Percentiles rank a stretch among this genome's conserved stretches.
These are phyloP conservation scores for Dryas octopetala DNA, from an alignment of 306 rosid genomes.

Conservation along the genomic window DNA sequence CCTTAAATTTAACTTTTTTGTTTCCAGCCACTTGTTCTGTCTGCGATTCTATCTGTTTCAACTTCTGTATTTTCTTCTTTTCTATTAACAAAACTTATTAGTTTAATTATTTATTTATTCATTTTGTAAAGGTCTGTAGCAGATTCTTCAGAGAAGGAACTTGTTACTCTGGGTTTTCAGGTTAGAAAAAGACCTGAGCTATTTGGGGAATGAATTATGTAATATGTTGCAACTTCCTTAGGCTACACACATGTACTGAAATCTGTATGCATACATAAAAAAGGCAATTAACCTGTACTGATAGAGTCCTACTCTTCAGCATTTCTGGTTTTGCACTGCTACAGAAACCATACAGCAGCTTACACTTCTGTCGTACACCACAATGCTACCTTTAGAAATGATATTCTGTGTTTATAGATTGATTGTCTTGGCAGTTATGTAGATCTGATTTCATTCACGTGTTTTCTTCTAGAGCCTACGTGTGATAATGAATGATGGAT, in stretches of 20 bases:
- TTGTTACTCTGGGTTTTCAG: slow-evolving; percentile 94
- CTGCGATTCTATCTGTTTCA: slow-evolving; percentile 26
- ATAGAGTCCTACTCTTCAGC: not conserved
- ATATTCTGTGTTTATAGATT: not conserved
- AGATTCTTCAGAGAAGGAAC: slow-evolving; percentile 87
- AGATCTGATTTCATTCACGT: not conserved
- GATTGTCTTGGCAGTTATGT: not conserved
- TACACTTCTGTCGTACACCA: not conserved
- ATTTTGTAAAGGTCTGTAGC: slow-evolving; percentile 70
- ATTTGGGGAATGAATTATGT: not conserved
- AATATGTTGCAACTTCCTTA: not conserved
- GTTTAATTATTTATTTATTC: not conserved
- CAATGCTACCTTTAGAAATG: not conserved
- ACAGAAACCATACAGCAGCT: not conserved
- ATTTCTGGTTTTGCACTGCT: not conserved
- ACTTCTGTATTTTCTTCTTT: slow-evolving; percentile 27
- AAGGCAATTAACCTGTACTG: not conserved
- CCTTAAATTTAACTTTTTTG: slow-evolving; percentile 18
- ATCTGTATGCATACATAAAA: not conserved
- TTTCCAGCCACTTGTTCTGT: slow-evolving; percentile 12
- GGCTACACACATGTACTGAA: not conserved
- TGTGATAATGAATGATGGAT: slow-evolving; percentile 93
- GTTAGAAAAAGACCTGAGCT: slow-evolving; percentile 41
- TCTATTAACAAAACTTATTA: not conserved
- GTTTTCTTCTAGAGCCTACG: slow-evolving; percentile 60